Evolutionary conservation across 83 land plant species (phyloP).

Genomic region (Picea engelmannii): DNA sequence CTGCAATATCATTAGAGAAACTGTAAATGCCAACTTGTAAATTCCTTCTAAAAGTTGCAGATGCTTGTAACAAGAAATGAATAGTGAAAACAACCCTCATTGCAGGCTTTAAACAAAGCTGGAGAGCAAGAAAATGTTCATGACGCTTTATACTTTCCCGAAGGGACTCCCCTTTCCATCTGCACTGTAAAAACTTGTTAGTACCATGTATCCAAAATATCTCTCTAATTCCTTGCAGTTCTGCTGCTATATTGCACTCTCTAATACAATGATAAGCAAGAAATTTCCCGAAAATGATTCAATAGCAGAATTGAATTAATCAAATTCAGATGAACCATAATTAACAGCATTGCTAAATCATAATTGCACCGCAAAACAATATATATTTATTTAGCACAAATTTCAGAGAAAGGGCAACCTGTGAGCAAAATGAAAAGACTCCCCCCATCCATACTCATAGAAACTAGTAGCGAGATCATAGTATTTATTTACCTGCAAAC

Average conservation of each 20-base stretch:
- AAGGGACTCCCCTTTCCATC: conserved; percentile 88
- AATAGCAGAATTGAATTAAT: background rate
- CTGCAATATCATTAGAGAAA: conserved; percentile 35
- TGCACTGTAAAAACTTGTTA: conserved; percentile 20
- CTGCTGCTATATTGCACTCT: conserved; percentile 1
- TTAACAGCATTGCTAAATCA: background rate
- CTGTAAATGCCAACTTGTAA: background rate
- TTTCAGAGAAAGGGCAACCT: conserved; percentile 40
- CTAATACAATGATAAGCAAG: background rate
- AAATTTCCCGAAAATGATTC: background rate
- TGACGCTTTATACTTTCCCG: conserved; percentile 96
- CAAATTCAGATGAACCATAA: background rate
- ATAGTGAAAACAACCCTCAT: conserved; percentile 63
- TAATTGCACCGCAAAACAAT: background rate
- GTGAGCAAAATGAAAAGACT: conserved; percentile 93
- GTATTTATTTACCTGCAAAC: conserved; percentile 89
- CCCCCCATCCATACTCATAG: conserved; percentile 99
- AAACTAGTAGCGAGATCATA: conserved; percentile 97
- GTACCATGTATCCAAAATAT: background rate
- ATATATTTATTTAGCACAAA: background rate
- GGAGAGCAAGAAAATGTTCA: conserved; percentile 95
- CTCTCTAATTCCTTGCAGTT: background rate
- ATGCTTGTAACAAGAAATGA: background rate
- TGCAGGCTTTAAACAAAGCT: conserved; percentile 80
- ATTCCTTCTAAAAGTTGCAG: background rate